Base-by-base conservation (phyloP, 768 basidiomycete genomes). In the Rubroboletus pulcherrimus region DNA sequence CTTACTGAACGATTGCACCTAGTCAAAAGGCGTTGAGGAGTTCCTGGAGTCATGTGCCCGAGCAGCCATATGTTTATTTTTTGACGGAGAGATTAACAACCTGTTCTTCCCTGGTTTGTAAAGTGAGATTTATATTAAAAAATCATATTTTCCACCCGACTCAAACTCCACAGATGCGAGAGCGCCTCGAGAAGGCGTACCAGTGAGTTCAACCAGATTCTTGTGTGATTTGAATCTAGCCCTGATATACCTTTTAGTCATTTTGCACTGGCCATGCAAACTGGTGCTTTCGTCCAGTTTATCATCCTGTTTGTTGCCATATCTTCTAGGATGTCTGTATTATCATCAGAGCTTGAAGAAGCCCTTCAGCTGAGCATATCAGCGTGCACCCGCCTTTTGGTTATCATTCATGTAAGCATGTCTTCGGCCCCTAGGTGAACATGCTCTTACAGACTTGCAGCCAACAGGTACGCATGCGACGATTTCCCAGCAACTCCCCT, bases 241-340 rank as follows among this genome's bases (percentile, higher is more conserved):
- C 37, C 48, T 51, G 38, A 38, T 51, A 19, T 47, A 38, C 26
- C 34, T 42, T 47, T 8, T 57, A 92, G 89, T 43, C 79, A 79
- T 30, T 83, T 90, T 55, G 71, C 75, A 30, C 74, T 84, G 26
- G 79, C 81, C 34, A 80, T 92, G 77, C 87, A 86, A 65, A 79
- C 82, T 1, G 88, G 85, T 17, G 84, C 88, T 17, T 93, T 93
- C 63, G 74, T 87, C 12, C 86, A 87, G 57, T 66, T 89, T 15
- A 70, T 85, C n/a, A 64, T 93, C 44, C 73, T 81, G 5, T 74
- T 91, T 40, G 73, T 77, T 24, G 87, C 83, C 12, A 78, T 89
- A 38, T 71, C 79, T 42, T 86, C 86, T 3, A 78, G 89, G 54
- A 68, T 89, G 65, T 73, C 71, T 26, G 63, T 68, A 5, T 64